These are phyloP conservation scores for Pythium phragmitis DNA, from an alignment of 352 stramenopile species.

Conservation along the genomic window DNA sequence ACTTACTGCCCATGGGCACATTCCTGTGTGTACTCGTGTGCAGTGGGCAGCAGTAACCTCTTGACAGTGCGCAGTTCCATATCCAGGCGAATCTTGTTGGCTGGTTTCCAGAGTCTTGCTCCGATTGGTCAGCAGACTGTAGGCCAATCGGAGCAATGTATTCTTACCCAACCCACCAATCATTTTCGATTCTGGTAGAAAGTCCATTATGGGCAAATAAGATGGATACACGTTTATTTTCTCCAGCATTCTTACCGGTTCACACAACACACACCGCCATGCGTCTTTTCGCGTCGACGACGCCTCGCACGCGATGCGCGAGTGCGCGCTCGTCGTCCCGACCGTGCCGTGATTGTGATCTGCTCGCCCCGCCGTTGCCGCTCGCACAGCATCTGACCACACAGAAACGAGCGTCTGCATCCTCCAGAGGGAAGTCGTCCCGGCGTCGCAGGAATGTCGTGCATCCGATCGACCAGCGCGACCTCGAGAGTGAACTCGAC, in stretches of 20 bases:
- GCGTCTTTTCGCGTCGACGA: conserved; percentile 7
- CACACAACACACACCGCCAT: background rate
- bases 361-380: background rate
- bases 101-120: too few species aligned
- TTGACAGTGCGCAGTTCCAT: too few species aligned
- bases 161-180: background rate
- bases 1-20: too few species aligned
- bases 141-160: background rate
- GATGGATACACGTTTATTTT: conserved; percentile 17
- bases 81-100: too few species aligned
- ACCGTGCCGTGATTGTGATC: background rate
- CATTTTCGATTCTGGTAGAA: background rate
- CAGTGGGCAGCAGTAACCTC: too few species aligned
- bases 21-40: too few species aligned
- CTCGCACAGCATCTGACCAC: conserved; percentile 5
- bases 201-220: conserved; percentile 10
- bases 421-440: background rate
- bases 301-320: conserved; percentile 7
- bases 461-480: conserved; percentile 20
- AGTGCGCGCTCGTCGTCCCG: background rate
- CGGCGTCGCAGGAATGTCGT: conserved; percentile 18
- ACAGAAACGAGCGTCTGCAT: background rate
- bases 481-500: conserved; percentile 19
- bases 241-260: background rate
- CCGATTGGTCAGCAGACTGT: background rate